phyloP scores from a whole-genome alignment of 495 filamentous ascomycete species.

The Daldinia concentrica region DNA sequence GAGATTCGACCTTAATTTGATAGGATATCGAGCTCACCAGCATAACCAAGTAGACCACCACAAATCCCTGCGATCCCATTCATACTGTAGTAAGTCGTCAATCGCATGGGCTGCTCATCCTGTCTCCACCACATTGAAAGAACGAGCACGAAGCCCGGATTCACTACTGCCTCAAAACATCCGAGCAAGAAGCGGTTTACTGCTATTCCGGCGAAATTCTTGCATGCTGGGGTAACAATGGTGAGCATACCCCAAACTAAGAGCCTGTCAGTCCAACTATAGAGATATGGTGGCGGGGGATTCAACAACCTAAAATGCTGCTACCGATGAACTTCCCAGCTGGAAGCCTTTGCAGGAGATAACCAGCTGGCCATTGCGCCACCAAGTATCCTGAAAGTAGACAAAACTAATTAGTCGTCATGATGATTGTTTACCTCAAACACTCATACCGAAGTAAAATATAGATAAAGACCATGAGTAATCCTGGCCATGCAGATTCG shows the following conservation, averaged over 20 bases:
- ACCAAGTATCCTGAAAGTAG: constrained; percentile 52
- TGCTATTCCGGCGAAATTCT: constrained; percentile 60
- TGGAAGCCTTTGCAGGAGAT: constrained; percentile 62
- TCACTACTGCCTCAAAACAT: constrained; percentile 63
- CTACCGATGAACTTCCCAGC: constrained; percentile 61
- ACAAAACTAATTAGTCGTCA: neutral
- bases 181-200: constrained; percentile 64
- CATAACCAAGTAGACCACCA: constrained; percentile 62
- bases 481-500: constrained; percentile 62
- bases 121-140: constrained; percentile 67
- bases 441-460: constrained; percentile 62
- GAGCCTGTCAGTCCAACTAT: neutral
- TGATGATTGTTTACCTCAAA: neutral
- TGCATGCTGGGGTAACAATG: constrained; percentile 60
- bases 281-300: neutral
- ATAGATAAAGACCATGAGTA: constrained; percentile 68
- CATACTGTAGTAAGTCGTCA: constrained; percentile 64
- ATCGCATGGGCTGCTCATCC: constrained; percentile 63
- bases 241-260: constrained; percentile 54
- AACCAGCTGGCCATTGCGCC: constrained; percentile 62
- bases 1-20: neutral
- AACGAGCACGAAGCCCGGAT: constrained; percentile 66
- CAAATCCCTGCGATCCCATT: constrained; percentile 66
- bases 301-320: constrained; percentile 45
- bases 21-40: constrained; percentile 44